A percentile compares a stretch with the other conserved stretches of the same genome.
phyloP scores from a whole-genome alignment of 768 basidiomycete genomes.

The Leccinum subtestaceum region DNA sequence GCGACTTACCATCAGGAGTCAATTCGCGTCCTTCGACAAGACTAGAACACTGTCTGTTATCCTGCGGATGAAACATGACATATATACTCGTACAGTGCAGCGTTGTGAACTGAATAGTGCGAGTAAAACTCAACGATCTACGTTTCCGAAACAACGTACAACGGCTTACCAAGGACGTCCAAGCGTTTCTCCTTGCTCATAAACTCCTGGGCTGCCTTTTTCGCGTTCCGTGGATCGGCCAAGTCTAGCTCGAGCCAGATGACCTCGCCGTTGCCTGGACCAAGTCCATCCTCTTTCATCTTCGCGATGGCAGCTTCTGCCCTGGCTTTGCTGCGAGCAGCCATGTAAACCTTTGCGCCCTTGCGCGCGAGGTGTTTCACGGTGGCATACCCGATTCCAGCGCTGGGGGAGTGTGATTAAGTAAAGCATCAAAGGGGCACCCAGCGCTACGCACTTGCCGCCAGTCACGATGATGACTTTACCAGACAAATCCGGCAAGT shows the following conservation, averaged over 20 bases:
- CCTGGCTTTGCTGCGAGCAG: constrained; percentile 44
- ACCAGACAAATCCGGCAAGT: constrained; percentile 34
- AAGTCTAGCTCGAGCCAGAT: constrained; percentile 53
- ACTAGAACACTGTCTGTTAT: not conserved
- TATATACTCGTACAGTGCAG: too few species aligned
- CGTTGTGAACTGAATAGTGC: too few species aligned
- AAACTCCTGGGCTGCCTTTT: constrained; percentile 47
- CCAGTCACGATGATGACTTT: constrained; percentile 57
- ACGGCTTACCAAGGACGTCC: constrained; percentile 48
- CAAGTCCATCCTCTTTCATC: constrained; percentile 43
- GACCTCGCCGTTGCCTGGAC: constrained; percentile 44
- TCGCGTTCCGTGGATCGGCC: constrained; percentile 45
- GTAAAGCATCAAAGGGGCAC: not conserved
- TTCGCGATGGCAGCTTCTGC: constrained; percentile 48
- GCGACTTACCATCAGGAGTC: constrained; percentile 27
- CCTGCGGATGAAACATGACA: too few species aligned
- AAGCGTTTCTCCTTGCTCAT: constrained; percentile 48
- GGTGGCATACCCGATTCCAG: constrained; percentile 51
- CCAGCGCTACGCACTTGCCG: constrained; percentile 40
- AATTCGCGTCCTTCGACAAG: constrained; percentile 18
- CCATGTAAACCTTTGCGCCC: constrained; percentile 62
- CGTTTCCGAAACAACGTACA: not conserved
- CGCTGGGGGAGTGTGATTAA: constrained; percentile 21
- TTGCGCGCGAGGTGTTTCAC: constrained; percentile 48
- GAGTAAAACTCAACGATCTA: not conserved